A percentile compares a stretch with the other conserved stretches of the same genome.
Evolutionary conservation across 2,329 filamentous ascomycete species (phyloP).

Genomic region (Xylariaceae sp.): DNA sequence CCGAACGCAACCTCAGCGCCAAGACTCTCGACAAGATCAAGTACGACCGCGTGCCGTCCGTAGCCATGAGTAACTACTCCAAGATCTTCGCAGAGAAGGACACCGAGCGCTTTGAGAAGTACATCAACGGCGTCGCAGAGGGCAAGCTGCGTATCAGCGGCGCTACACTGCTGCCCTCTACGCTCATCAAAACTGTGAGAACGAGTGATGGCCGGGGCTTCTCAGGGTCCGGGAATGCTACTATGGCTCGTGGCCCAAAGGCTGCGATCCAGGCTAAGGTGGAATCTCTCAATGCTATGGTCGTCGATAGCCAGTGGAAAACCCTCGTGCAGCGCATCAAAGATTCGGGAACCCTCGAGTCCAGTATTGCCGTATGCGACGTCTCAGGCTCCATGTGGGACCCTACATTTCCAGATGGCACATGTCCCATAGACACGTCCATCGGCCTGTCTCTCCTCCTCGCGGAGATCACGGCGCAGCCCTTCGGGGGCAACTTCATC

Average conservation of each 20-base stretch:
- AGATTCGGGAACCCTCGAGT: constrained; percentile 55
- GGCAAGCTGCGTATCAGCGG: constrained; percentile 57
- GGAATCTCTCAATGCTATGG: constrained; percentile 38
- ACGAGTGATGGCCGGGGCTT: neutral
- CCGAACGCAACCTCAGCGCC: constrained; percentile 55
- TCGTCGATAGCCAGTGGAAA: constrained; percentile 57
- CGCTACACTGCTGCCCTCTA: constrained; percentile 56
- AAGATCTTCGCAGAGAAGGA: constrained; percentile 55
- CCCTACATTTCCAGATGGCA: constrained; percentile 47
- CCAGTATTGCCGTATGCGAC: constrained; percentile 60
- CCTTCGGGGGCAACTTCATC: constrained; percentile 59
- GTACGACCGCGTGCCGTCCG: constrained; percentile 58
- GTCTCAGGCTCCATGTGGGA: constrained; percentile 56
- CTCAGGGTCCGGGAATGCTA: no score
- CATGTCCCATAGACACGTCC: constrained; percentile 53
- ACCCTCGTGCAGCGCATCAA: constrained; percentile 59
- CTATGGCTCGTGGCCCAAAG: constrained; percentile 6
- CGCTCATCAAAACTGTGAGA: constrained; percentile 42
- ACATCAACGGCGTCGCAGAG: constrained; percentile 50
- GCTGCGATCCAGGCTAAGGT: constrained; percentile 36
- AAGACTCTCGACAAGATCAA: constrained; percentile 53
- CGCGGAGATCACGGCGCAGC: constrained; percentile 53
- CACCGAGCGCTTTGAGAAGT: constrained; percentile 49
- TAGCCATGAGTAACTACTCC: constrained; percentile 59
- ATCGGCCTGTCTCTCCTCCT: constrained; percentile 61